phyloP scores from a whole-genome alignment of 257 asterid genomes.

The Galeopsis tetrahit region DNA sequence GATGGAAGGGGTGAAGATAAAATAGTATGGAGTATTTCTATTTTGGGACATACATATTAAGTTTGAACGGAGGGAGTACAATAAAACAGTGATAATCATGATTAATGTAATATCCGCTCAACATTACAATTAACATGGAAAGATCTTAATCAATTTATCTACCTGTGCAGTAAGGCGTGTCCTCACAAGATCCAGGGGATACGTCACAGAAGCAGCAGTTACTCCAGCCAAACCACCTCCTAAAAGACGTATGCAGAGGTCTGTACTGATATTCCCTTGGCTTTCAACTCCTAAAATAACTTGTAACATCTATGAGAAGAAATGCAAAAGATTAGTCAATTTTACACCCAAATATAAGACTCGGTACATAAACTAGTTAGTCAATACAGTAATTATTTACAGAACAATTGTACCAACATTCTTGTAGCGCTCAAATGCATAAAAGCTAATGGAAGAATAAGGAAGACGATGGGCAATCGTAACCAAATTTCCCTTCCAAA shows the following conservation, averaged over 20 bases:
- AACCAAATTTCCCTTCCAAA: slow-evolving; percentile 93
- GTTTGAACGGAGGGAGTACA: not conserved
- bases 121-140: slow-evolving; percentile 9
- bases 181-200: slow-evolving; percentile 87
- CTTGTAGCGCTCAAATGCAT: slow-evolving; percentile 82
- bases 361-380: not conserved
- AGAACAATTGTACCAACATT: slow-evolving; percentile 79
- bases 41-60: too few relatives aligned
- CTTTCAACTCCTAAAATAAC: slow-evolving; percentile 52
- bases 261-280: slow-evolving; percentile 65
- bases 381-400: slow-evolving; percentile 28
- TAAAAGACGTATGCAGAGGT: slow-evolving; percentile 68
- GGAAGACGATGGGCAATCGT: slow-evolving; percentile 87
- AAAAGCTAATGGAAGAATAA: slow-evolving; percentile 83
- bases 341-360: slow-evolving; percentile 6
- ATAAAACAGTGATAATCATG: not conserved
- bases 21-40: too few relatives aligned
- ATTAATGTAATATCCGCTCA: not conserved
- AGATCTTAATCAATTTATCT: not conserved
- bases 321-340: slow-evolving; percentile 19
- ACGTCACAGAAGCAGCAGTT: slow-evolving; percentile 84
- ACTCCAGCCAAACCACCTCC: slow-evolving; percentile 94
- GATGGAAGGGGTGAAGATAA: too few relatives aligned
- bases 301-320: slow-evolving; percentile 56
- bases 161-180: slow-evolving; percentile 91